These are phyloP conservation scores for Ophiostoma novo-ulmi DNA, from an alignment of 2,329 filamentous ascomycete species.

Conservation along the genomic window DNA sequence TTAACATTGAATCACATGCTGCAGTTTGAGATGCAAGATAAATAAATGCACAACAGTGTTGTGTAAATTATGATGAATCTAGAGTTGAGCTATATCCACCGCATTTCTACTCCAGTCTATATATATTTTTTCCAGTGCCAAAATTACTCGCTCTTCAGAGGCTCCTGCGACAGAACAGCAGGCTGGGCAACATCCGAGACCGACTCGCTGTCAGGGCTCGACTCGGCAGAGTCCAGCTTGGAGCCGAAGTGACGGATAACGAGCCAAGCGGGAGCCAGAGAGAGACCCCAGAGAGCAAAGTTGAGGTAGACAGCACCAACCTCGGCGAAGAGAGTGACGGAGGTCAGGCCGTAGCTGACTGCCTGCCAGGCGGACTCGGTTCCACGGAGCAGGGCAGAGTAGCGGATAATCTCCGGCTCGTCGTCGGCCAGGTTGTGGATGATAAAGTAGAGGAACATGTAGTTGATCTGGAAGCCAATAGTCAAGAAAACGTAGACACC, in stretches of 20 bases:
- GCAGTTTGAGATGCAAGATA: neutral
- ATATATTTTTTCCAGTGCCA: neutral
- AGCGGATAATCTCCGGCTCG: conserved; percentile 61
- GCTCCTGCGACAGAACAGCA: neutral
- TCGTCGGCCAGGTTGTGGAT: conserved; percentile 59
- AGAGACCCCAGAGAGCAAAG: conserved; percentile 61
- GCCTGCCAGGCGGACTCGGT: conserved; percentile 70
- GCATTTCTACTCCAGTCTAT: neutral
- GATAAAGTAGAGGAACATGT: conserved; percentile 68
- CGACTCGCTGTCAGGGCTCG: conserved; percentile 1
- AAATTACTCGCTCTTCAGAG: neutral
- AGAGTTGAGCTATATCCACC: neutral
- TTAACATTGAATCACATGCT: too few relatives aligned
- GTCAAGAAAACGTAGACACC: conserved; percentile 63
- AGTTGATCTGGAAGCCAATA: conserved; percentile 66
- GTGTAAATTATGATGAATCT: neutral
- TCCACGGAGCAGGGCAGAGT: conserved; percentile 61
- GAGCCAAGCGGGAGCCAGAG: conserved; percentile 61
- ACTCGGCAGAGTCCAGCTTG: neutral
- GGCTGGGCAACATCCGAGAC: neutral
- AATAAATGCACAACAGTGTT: neutral
- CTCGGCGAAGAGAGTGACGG: conserved; percentile 56
- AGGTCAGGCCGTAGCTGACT: conserved; percentile 63
- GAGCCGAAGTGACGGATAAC: conserved; percentile 54
- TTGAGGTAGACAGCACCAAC: conserved; percentile 66